Evolutionary conservation across 2,329 filamentous ascomycete genomes (phyloP).

Genomic region (Colletotrichum tofieldiae): DNA sequence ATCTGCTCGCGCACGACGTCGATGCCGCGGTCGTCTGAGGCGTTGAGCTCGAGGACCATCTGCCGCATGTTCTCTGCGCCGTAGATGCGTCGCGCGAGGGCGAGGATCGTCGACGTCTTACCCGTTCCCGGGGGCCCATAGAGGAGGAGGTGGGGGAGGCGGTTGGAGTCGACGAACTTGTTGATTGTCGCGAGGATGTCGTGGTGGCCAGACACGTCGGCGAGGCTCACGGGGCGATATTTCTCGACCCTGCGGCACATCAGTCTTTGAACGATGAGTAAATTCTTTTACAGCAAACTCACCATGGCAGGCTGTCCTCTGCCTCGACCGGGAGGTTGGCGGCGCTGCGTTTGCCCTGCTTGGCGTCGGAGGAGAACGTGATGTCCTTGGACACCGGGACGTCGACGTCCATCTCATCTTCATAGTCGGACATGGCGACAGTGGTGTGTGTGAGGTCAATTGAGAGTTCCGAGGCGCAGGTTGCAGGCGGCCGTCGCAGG

Average conservation of each 20-base stretch:
- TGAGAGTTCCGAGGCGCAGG: not conserved
- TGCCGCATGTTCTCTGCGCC: slow-evolving; percentile 93
- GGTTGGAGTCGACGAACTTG: slow-evolving; percentile 95
- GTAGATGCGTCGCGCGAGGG: slow-evolving; percentile 93
- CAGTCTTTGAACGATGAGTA: not conserved
- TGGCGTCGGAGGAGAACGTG: slow-evolving; percentile 81
- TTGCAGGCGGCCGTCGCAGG: not conserved
- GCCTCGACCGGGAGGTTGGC: slow-evolving; percentile 95
- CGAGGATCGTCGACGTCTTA: slow-evolving; percentile 97
- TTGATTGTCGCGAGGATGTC: slow-evolving; percentile 98
- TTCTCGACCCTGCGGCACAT: slow-evolving; percentile 85
- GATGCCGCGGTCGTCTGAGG: slow-evolving; percentile 96
- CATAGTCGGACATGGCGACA: slow-evolving; percentile 69
- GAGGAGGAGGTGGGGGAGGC: slow-evolving; percentile 93
- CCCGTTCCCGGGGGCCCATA: slow-evolving; percentile 97
- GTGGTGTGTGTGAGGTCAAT: not conserved
- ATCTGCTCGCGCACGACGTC: slow-evolving; percentile 99
- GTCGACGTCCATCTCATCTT: slow-evolving; percentile 75
- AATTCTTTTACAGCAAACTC: slow-evolving; percentile 41
- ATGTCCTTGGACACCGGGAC: slow-evolving; percentile 65
- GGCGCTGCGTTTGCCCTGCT: slow-evolving; percentile 91
- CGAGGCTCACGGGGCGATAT: slow-evolving; percentile 89
- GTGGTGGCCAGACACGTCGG: slow-evolving; percentile 95
- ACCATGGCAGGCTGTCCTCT: slow-evolving; percentile 96
- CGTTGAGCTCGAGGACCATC: slow-evolving; percentile 98